These are phyloP conservation scores for Scheffersomyces lignosus DNA, from an alignment of 805 yeast genomes.

Conservation along the genomic window DNA sequence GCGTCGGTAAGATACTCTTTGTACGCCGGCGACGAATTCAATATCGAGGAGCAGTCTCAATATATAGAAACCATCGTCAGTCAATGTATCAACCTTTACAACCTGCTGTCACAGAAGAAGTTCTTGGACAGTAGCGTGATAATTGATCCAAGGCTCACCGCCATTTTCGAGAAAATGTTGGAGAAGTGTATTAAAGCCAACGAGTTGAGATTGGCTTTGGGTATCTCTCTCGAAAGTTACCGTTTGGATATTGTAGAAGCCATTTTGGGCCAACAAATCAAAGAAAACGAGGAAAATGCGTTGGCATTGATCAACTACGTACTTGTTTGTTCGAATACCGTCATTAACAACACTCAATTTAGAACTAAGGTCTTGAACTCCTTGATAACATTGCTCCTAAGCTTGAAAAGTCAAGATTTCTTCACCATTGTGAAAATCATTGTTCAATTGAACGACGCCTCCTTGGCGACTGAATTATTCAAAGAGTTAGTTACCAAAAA, in stretches of 20 bases:
- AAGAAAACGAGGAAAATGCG: slow-evolving; percentile 49
- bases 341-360: slow-evolving; percentile 64
- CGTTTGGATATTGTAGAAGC: slow-evolving; percentile 76
- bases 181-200: slow-evolving; percentile 69
- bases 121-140: slow-evolving; percentile 21
- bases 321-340: slow-evolving; percentile 67
- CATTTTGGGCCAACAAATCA: slow-evolving; percentile 48
- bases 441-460: slow-evolving; percentile 79
- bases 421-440: slow-evolving; percentile 82
- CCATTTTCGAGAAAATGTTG: slow-evolving; percentile 85
- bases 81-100: slow-evolving; percentile 85
- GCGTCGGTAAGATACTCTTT: slow-evolving; percentile 87
- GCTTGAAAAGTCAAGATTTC: slow-evolving; percentile 68
- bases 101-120: slow-evolving; percentile 55
- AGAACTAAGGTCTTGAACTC: slow-evolving; percentile 63
- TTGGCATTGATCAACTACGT: slow-evolving; percentile 68
- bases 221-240: slow-evolving; percentile 85
- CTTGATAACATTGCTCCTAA: slow-evolving; percentile 59
- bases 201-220: slow-evolving; percentile 80
- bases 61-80: slow-evolving; percentile 92
- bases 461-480: slow-evolving; percentile 69
- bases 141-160: slow-evolving; percentile 62
- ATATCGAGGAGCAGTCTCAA: slow-evolving; percentile 75
- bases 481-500: slow-evolving; percentile 54
- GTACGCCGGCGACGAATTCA: slow-evolving; percentile 77